Evolutionary conservation across 768 basidiomycete genomes (phyloP).

Genomic region (Phanerochaete sordida): DNA sequence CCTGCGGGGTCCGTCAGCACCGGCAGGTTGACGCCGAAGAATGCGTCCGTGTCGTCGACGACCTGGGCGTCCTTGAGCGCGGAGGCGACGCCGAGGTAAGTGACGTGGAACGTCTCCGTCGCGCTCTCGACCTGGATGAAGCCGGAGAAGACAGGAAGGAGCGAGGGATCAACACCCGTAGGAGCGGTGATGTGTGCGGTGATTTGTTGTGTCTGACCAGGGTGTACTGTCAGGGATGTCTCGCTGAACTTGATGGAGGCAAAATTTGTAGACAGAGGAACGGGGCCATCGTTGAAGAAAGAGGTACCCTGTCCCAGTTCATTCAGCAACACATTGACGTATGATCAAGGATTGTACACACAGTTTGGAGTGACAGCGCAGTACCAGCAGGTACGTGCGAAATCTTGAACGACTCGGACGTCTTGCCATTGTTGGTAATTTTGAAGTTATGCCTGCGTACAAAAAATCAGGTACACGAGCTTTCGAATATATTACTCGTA

Average conservation of each 20-base stretch:
- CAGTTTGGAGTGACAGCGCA: slow-evolving; percentile 42
- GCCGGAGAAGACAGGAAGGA: slow-evolving; percentile 58
- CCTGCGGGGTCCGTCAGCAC: slow-evolving; percentile 39
- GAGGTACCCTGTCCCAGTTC: slow-evolving; percentile 31
- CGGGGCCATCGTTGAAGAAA: slow-evolving; percentile 44
- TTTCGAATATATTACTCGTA: background rate
- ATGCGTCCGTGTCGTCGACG: slow-evolving; percentile 45
- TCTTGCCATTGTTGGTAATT: slow-evolving; percentile 46
- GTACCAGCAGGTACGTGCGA: slow-evolving; percentile 57
- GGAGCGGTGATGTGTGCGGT: slow-evolving; percentile 46
- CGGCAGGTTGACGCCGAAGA: slow-evolving; percentile 45
- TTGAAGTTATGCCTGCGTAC: slow-evolving; percentile 43
- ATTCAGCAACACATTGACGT: background rate
- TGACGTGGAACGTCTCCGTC: slow-evolving; percentile 36
- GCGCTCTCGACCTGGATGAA: slow-evolving; percentile 41
- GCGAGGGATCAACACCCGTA: slow-evolving; percentile 32
- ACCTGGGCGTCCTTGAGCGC: slow-evolving; percentile 46
- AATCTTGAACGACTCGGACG: slow-evolving; percentile 41
- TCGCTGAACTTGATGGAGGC: slow-evolving; percentile 47
- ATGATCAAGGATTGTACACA: slow-evolving; percentile 19
- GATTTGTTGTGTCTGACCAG: slow-evolving; percentile 40
- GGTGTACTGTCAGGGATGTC: slow-evolving; percentile 40
- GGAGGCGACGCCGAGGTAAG: slow-evolving; percentile 44
- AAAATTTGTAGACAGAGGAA: slow-evolving; percentile 41
- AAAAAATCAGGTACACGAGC: background rate